phyloP scores from a whole-genome alignment of 306 rosid species.

The Canavalia gladiata region DNA sequence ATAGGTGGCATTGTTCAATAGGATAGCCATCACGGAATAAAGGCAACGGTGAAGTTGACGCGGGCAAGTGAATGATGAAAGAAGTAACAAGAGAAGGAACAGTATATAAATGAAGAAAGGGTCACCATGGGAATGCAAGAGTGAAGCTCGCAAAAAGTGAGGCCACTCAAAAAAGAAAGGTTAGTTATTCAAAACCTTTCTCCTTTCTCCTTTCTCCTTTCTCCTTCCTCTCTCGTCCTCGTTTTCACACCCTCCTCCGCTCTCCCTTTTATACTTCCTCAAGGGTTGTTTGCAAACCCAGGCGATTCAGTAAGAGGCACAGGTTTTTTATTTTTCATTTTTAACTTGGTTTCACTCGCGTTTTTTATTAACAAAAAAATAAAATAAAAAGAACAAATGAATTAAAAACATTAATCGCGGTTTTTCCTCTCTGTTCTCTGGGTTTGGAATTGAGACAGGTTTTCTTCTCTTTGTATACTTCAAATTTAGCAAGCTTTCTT shows the following conservation, averaged over 20 bases:
- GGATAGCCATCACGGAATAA: conserved; percentile 37
- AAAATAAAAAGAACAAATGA: no score
- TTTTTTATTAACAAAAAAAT: not conserved
- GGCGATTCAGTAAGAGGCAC: conserved; percentile 52
- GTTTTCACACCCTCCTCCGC: not conserved
- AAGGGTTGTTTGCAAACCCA: conserved; percentile 48
- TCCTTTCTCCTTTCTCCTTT: not conserved
- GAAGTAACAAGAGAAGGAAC: conserved; percentile 30
- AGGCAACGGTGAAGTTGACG: conserved; percentile 54
- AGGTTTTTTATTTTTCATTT: conserved; percentile 13
- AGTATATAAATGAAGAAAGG: conserved; percentile 52
- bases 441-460: conserved; percentile 47
- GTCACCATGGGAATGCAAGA: conserved; percentile 27
- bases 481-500: not conserved
- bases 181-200: not conserved
- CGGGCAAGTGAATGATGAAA: conserved; percentile 38
- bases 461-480: not conserved
- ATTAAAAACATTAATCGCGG: not conserved
- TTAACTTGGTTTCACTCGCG: not conserved
- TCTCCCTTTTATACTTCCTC: conserved; percentile 28
- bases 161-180: conserved; percentile 12
- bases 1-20: conserved; percentile 32
- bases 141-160: conserved; percentile 35
- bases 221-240: not conserved
- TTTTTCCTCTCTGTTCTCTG: conserved; percentile 39